Evolutionary conservation across 805 yeast species (phyloP).

Genomic region (Cyberlindnera xishuangbannaensis): DNA sequence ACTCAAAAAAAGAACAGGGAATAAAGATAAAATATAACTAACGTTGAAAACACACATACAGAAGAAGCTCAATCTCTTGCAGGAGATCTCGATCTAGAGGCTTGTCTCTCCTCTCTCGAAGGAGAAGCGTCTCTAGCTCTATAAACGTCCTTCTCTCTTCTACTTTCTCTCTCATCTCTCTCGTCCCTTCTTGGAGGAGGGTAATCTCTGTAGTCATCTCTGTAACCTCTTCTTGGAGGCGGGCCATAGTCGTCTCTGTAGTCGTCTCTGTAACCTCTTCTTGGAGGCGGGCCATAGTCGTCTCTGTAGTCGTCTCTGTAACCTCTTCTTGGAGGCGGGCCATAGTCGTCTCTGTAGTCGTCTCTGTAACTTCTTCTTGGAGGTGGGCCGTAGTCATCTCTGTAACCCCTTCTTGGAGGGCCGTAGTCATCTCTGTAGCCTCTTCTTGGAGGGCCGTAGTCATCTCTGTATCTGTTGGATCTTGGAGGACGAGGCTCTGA

Average conservation of each 20-base stretch:
- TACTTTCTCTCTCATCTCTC: background rate
- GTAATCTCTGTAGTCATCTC: constrained; percentile 15
- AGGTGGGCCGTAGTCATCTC: constrained; percentile 12
- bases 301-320: constrained; percentile 16
- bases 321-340: constrained; percentile 22
- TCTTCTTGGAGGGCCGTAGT: constrained; percentile 15
- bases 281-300: constrained; percentile 12
- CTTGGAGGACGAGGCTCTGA: constrained; percentile 41
- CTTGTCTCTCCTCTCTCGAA: constrained; percentile 16
- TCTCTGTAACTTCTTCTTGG: constrained; percentile 4
- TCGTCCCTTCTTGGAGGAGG: background rate
- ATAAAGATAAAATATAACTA: too few species aligned
- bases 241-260: constrained; percentile 10
- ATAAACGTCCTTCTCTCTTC: constrained; percentile 14
- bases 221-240: background rate
- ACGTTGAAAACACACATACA: too few species aligned
- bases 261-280: constrained; percentile 18
- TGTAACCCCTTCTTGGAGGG: constrained; percentile 16
- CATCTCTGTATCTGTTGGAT: constrained; percentile 17
- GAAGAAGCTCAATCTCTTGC: constrained; percentile 4
- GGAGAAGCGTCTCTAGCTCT: constrained; percentile 14
- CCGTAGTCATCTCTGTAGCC: constrained; percentile 14
- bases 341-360: constrained; percentile 15
- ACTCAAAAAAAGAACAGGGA: too few species aligned
- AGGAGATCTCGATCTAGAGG: constrained; percentile 28